Evolutionary conservation across 345 rosid species (phyloP).

Genomic region (Xanthoceras sorbifolium): DNA sequence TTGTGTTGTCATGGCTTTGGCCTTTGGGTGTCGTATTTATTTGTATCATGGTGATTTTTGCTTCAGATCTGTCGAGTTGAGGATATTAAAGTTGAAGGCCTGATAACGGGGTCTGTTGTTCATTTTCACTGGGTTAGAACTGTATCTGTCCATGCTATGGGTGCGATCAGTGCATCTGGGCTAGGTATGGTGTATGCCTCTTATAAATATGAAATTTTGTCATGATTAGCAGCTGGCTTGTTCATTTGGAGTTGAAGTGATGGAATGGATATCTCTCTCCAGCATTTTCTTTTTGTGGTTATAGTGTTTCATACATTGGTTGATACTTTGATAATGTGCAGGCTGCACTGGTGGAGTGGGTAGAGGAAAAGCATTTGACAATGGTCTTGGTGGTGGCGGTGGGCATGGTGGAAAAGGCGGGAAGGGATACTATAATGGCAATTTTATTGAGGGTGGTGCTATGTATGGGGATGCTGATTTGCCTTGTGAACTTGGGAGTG

Average conservation of each 20-base stretch:
- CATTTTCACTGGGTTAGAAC: constrained; percentile 70
- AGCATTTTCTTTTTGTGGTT: background rate
- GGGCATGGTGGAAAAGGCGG: constrained; percentile 98
- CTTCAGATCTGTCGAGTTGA: constrained; percentile 77
- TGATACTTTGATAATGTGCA: constrained; percentile 31
- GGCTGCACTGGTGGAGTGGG: constrained; percentile 94
- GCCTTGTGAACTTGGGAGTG: constrained; percentile 98
- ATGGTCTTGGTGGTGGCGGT: constrained; percentile 85
- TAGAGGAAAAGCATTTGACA: constrained; percentile 63
- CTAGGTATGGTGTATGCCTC: constrained; percentile 41
- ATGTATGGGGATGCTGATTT: constrained; percentile 77
- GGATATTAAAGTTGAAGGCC: constrained; percentile 54
- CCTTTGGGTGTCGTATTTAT: constrained; percentile 23
- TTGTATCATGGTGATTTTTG: constrained; percentile 17
- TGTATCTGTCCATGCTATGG: constrained; percentile 44
- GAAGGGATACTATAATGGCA: constrained; percentile 72
- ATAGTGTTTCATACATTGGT: background rate
- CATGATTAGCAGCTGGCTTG: background rate
- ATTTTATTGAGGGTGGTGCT: constrained; percentile 66
- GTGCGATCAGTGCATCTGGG: constrained; percentile 56
- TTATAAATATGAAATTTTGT: background rate
- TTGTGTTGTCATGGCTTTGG: constrained; percentile 4
- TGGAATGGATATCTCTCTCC: background rate
- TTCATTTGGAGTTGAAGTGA: constrained; percentile 4
- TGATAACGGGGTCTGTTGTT: constrained; percentile 57